These are phyloP conservation scores for Dimargaris verticillata DNA, from an alignment of 192 early-diverging fungal genomes.

Conservation along the genomic window DNA sequence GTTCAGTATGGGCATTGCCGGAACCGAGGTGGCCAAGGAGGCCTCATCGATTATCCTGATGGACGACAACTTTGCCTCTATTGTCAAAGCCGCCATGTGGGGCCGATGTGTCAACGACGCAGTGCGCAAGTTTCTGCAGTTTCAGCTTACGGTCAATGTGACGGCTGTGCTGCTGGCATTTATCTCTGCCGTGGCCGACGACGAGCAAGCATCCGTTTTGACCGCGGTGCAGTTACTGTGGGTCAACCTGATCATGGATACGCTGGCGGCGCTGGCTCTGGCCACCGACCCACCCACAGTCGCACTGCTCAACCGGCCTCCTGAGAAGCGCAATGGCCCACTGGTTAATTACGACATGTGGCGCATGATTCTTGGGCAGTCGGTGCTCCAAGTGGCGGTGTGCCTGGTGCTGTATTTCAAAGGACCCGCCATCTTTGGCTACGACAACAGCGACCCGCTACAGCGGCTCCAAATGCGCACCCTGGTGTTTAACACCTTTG, in stretches of 20 bases:
- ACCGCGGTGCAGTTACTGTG: constrained; percentile 93
- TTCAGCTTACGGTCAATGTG: constrained; percentile 96
- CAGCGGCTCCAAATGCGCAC: constrained; percentile 32
- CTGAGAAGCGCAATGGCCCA: constrained; percentile 63
- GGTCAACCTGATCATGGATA: constrained; percentile 99
- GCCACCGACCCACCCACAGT: constrained; percentile 84
- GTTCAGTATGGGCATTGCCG: constrained; percentile 98
- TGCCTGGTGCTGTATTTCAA: constrained; percentile 60
- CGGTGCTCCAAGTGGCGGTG: constrained; percentile 71
- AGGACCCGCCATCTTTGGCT: constrained; percentile 41
- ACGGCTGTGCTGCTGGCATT: constrained; percentile 71
- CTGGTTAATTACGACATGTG: constrained; percentile 86
- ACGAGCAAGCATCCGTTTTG: constrained; percentile 60
- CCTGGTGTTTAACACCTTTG: constrained; percentile 85
- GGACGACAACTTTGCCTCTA: constrained; percentile 96
- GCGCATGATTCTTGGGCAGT: constrained; percentile 88
- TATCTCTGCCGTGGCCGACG: constrained; percentile 48
- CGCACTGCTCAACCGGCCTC: constrained; percentile 72
- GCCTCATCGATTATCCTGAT: constrained; percentile 94
- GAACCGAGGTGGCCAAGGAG: constrained; percentile 98
- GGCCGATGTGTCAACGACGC: constrained; percentile 90
- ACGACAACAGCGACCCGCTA: constrained; percentile 10
- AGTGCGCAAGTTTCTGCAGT: constrained; percentile 97
- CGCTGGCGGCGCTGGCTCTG: constrained; percentile 88
- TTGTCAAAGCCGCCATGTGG: constrained; percentile 96